These are phyloP conservation scores for Knoxdaviesia proteae DNA, from an alignment of 2,329 filamentous ascomycete genomes.

Conservation along the genomic window DNA sequence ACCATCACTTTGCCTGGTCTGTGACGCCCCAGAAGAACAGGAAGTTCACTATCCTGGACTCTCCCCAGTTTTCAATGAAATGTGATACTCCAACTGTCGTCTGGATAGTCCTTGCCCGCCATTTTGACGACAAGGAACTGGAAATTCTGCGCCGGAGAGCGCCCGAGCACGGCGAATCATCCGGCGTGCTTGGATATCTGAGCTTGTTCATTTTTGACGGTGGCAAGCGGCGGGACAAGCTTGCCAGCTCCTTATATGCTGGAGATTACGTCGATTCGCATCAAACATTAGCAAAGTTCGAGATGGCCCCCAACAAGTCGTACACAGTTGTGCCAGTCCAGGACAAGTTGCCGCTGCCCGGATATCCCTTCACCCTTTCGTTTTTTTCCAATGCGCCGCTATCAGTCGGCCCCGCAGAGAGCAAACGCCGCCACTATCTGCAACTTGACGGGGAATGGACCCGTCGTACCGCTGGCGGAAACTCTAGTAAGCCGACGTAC, in stretches of 20 bases:
- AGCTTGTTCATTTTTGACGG: conserved; percentile 62
- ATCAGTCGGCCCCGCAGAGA: conserved; percentile 36
- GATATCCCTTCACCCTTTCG: conserved; percentile 73
- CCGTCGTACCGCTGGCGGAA: conserved; percentile 62
- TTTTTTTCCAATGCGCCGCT: conserved; percentile 52
- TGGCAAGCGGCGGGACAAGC: conserved; percentile 54
- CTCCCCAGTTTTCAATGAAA: conserved; percentile 51
- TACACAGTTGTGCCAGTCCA: conserved; percentile 53
- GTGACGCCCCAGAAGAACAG: conserved; percentile 26
- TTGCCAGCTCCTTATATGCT: conserved; percentile 48
- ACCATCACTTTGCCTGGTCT: conserved; percentile 79
- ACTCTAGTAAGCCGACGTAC: conserved; percentile 55
- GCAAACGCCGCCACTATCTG: conserved; percentile 35
- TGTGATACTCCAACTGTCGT: conserved; percentile 38
- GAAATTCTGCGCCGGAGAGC: conserved; percentile 24
- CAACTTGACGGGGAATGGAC: conserved; percentile 52
- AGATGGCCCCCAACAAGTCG: conserved; percentile 15
- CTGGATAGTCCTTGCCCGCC: conserved; percentile 73
- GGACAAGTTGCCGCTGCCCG: conserved; percentile 50
- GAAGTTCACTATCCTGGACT: conserved; percentile 36
- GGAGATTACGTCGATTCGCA: conserved; percentile 87
- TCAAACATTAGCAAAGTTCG: conserved; percentile 64
- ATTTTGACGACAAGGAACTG: conserved; percentile 54
- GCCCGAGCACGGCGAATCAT: not conserved
- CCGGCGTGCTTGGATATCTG: conserved; percentile 50